A percentile compares a stretch with the other conserved stretches of the same genome.
phyloP scores from a whole-genome alignment of 2,329 filamentous ascomycete species.

The Epichloe bromicola region DNA sequence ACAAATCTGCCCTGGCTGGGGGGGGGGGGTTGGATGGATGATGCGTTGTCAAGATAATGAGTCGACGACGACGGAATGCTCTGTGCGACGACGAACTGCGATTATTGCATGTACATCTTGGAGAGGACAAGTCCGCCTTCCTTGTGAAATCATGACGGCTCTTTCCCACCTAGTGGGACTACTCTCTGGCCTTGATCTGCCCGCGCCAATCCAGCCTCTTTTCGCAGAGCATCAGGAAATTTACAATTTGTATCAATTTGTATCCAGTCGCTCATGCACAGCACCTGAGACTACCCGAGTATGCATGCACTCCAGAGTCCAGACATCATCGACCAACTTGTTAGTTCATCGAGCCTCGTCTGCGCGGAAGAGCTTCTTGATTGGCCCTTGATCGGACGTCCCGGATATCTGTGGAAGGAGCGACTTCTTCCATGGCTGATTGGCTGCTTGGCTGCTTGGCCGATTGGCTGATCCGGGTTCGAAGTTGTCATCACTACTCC shows the following conservation, averaged over 20 bases:
- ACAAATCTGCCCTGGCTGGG: background rate
- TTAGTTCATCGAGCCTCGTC: background rate
- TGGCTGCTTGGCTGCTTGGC: no score
- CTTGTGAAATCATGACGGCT: background rate
- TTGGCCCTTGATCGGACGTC: no score
- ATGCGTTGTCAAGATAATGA: slow-evolving; percentile 38
- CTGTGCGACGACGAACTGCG: background rate
- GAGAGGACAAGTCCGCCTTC: background rate
- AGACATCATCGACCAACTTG: background rate
- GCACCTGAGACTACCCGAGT: no score
- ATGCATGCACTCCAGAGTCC: background rate
- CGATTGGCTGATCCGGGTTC: background rate
- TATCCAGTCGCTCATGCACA: no score
- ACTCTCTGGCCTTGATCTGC: background rate
- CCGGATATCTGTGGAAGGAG: no score
- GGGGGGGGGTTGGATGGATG: slow-evolving; percentile 19
- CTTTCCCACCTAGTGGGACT: background rate
- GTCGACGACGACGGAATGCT: slow-evolving; percentile 9
- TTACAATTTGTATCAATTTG: no score
- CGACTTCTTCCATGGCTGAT: no score
- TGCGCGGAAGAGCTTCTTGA: background rate
- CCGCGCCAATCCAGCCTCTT: background rate
- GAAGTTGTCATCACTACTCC: no score
- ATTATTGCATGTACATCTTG: background rate
- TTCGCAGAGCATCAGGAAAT: no score